These are phyloP conservation scores for Talaromyces atroroseus DNA, from an alignment of 2,329 filamentous ascomycete species.

Conservation along the genomic window DNA sequence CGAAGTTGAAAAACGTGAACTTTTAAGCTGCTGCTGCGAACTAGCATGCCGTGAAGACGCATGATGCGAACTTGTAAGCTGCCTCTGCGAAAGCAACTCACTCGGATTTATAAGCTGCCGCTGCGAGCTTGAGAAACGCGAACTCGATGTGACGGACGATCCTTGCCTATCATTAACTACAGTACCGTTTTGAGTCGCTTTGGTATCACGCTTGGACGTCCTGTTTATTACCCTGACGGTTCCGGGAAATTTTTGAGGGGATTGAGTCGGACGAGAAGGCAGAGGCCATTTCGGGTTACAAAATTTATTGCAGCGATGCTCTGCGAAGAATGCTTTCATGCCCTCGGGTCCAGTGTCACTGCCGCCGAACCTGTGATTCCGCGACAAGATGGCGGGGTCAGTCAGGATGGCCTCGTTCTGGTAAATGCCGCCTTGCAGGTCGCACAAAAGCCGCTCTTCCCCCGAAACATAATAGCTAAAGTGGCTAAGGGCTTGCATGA, in stretches of 20 bases:
- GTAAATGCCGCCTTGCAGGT: constrained; percentile 42
- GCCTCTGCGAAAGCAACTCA: too few species aligned
- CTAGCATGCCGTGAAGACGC: too few species aligned
- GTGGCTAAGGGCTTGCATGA: not conserved
- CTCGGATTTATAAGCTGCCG: too few species aligned
- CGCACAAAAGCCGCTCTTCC: constrained; percentile 37
- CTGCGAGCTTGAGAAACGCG: too few species aligned
- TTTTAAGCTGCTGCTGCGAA: too few species aligned
- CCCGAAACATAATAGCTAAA: not conserved
- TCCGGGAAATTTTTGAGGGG: not conserved
- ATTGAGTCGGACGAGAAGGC: not conserved
- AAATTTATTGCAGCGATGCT: not conserved
- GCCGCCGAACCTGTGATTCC: not conserved
- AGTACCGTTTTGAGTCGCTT: too few species aligned
- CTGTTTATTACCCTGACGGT: not conserved
- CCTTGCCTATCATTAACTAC: too few species aligned
- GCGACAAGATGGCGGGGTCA: constrained; percentile 40
- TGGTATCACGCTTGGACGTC: not conserved
- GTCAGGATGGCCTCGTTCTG: constrained; percentile 31
- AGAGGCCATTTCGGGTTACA: not conserved
- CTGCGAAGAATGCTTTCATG: not conserved
- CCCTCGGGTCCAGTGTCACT: not conserved
- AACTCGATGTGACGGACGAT: too few species aligned
- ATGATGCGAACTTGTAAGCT: too few species aligned
- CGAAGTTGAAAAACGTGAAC: too few species aligned